These are phyloP conservation scores for Claviceps sp. DNA, from an alignment of 2,329 filamentous ascomycete species.

Conservation along the genomic window DNA sequence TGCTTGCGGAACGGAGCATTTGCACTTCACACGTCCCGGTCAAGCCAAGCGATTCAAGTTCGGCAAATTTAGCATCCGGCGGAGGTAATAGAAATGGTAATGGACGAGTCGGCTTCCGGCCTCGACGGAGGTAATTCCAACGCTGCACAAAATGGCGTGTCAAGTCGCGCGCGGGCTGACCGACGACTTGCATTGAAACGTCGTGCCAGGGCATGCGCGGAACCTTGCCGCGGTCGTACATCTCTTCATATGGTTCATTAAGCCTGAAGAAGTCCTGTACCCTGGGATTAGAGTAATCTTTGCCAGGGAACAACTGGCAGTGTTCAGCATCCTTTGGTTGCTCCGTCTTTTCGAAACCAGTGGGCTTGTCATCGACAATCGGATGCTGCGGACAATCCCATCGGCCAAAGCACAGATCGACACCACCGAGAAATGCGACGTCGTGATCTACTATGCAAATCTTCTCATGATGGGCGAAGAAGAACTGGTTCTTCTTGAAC, in stretches of 20 bases:
- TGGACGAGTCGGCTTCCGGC: conserved; percentile 82
- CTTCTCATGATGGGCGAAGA: conserved; percentile 98
- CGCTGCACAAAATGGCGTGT: conserved; percentile 94
- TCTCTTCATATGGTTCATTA: conserved; percentile 92
- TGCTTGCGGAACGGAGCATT: conserved; percentile 76
- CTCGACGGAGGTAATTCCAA: conserved; percentile 93
- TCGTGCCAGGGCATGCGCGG: conserved; percentile 99
- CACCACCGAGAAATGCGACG: conserved; percentile 86
- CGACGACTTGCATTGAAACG: conserved; percentile 93
- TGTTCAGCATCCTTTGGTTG: conserved; percentile 77
- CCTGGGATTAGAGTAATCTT: conserved; percentile 94
- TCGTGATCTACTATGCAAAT: conserved; percentile 95
- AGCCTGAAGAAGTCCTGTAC: conserved; percentile 91
- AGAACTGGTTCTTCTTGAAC: conserved; percentile 97
- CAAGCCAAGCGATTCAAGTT: conserved; percentile 76
- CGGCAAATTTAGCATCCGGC: conserved; percentile 75
- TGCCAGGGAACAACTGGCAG: conserved; percentile 91
- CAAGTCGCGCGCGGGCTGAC: conserved; percentile 84
- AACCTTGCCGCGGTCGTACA: conserved; percentile 84
- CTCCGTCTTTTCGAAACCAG: conserved; percentile 74
- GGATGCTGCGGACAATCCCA: conserved; percentile 95
- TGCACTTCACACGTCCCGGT: conserved; percentile 94
- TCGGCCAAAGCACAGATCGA: conserved; percentile 91
- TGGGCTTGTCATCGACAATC: conserved; percentile 84
- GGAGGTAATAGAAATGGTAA: conserved; percentile 88